phyloP scores from a whole-genome alignment of 768 basidiomycete genomes.

The Imleria badia region DNA sequence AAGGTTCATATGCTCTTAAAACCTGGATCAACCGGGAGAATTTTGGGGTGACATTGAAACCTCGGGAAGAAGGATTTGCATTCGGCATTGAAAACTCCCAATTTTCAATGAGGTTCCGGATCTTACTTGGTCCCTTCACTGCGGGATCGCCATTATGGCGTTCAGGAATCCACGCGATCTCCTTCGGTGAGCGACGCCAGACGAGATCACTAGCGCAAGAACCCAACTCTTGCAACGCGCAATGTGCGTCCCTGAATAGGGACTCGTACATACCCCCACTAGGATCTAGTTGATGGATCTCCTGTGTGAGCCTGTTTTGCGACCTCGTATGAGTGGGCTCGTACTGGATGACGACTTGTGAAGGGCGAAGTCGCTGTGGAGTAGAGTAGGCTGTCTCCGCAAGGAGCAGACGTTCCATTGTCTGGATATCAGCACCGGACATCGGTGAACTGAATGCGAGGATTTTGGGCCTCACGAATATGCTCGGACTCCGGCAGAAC shows the following conservation, averaged over 20 bases:
- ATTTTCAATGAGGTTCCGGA: conserved; percentile 48
- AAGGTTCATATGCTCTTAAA: conserved; percentile 52
- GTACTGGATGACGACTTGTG: conserved; percentile 56
- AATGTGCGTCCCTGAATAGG: conserved; percentile 47
- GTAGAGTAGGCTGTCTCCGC: conserved; percentile 39
- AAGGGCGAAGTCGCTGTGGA: conserved; percentile 40
- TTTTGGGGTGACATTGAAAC: conserved; percentile 71
- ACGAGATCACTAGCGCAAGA: conserved; percentile 67
- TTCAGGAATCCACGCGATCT: conserved; percentile 30
- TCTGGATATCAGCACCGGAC: conserved; percentile 31
- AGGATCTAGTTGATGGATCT: conserved; percentile 47
- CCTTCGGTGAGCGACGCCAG: conserved; percentile 58
- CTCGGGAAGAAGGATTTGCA: conserved; percentile 50
- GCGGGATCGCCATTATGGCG: conserved; percentile 35
- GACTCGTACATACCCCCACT: conserved; percentile 38
- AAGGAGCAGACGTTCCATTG: conserved; percentile 41
- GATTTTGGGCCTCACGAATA: conserved; percentile 41
- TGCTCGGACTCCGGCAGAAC: conserved; percentile 40
- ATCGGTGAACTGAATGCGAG: conserved; percentile 39
- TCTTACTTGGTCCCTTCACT: conserved; percentile 25
- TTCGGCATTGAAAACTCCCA: conserved; percentile 69
- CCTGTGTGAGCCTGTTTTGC: conserved; percentile 45
- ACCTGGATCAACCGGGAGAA: conserved; percentile 59
- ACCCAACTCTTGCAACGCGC: conserved; percentile 56
- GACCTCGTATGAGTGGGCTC: conserved; percentile 35